Evolutionary conservation across 306 rosid species (phyloP), one percentile per base, ranked within the genome.

Genomic region (Sophora flavescens): DNA sequence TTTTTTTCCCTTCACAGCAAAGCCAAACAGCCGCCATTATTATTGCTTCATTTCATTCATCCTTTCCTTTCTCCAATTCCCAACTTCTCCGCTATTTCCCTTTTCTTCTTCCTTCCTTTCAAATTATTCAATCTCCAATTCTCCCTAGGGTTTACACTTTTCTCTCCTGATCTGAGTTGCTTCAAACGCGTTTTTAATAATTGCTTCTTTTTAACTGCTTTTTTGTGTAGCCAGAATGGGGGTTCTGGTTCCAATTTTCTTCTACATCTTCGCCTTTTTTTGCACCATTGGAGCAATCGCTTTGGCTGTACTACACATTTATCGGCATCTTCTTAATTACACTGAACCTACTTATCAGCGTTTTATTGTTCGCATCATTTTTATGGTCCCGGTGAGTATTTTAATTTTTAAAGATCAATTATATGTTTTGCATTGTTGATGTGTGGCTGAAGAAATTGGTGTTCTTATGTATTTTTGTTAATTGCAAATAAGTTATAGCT

Each of bases 301-400:
- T 86, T 52, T 95, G 63, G 96, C 97, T 4, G 36, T 88, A 70
- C 52, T 87, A 64, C 99, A 95, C 36, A 95, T 95, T 68, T 95
- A 91, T 76, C 74, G 90, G 71, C 99, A 95, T 78, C 97, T 95
- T 68, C 80, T 88, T 83, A 95, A 95, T 80, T 95, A 95, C 80
- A 95, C 97, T 6, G 99, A 95, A 33, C 99, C 99, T 45, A 92
- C 93, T 74, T 95, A 95, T 75, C 99, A 95, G 85, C 90, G 99
- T 54, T 90, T 82, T 73, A 95, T 95, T 36, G 99, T 92, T 47
- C 92, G 99, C 41, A 95, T 95, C 74, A 81, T 95, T 63, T 95
- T 92, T 72, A 95, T 95, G 99, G 99, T 95, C 33, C 99, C 97
- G 70, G 99, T 41, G 9, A 41, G 41, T 36, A 3, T 4, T 6